Conservation (phyloP, 2,329 filamentous ascomycete genomes). For the Alternaria sp. region DNA sequence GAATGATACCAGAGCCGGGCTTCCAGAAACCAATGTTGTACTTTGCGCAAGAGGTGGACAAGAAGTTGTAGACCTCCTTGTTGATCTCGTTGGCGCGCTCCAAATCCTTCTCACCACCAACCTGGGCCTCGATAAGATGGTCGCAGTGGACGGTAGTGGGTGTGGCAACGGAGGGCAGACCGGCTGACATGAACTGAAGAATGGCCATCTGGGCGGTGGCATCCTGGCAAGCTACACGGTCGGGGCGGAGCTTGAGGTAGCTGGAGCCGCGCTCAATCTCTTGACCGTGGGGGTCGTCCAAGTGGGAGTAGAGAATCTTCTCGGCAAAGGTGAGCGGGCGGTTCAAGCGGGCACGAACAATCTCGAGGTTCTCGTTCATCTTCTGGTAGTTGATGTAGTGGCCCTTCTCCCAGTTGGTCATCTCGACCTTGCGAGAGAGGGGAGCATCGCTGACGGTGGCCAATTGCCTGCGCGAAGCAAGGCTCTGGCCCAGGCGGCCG, state of each 20-base stretch:
- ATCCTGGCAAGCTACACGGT: conserved; percentile 99
- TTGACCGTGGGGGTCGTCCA: conserved; percentile 95
- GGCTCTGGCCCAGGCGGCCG: conserved; percentile 69
- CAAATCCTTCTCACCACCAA: conserved; percentile 93
- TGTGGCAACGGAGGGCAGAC: conserved; percentile 93
- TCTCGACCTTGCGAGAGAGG: conserved; percentile 94
- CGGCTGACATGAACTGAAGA: conserved; percentile 98
- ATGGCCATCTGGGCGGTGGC: conserved; percentile 99
- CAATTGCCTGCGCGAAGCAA: conserved; percentile 69
- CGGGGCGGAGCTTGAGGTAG: conserved; percentile 95
- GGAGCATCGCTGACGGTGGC: conserved; percentile 86
- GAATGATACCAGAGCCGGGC: conserved; percentile 98
- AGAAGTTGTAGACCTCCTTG: conserved; percentile 99
- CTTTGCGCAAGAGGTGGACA: conserved; percentile 92
- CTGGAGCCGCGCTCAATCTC: conserved; percentile 95
- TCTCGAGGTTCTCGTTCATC: conserved; percentile 95
- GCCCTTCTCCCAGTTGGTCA: conserved; percentile 94
- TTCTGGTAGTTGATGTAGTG: conserved; percentile 99
- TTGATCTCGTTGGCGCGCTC: conserved; percentile 89
- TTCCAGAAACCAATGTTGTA: conserved; percentile 99
- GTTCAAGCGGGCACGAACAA: conserved; percentile 89
- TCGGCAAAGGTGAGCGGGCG: conserved; percentile 93
- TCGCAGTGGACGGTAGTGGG: conserved; percentile 97
- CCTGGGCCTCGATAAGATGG: conserved; percentile 97
- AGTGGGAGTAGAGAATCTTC: conserved; percentile 98